Evolutionary conservation across 2,329 filamentous ascomycete genomes (phyloP).

Genomic region (Ophiostoma novo-ulmi): DNA sequence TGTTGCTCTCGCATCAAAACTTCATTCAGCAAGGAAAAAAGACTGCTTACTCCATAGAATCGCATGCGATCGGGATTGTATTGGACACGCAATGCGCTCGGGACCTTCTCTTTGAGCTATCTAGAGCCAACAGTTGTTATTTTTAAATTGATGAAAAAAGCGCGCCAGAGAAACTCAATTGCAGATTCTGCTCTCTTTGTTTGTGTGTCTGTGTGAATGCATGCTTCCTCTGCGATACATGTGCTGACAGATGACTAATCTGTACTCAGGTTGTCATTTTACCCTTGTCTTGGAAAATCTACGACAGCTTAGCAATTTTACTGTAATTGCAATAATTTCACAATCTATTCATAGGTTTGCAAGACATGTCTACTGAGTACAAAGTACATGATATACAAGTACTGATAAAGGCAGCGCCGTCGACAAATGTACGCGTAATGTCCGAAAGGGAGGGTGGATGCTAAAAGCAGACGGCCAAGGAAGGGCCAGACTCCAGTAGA

Average conservation of each 20-base stretch:
- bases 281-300: too few relatives aligned
- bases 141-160: too few relatives aligned
- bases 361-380: background rate
- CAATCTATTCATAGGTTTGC: background rate
- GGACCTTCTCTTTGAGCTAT: background rate
- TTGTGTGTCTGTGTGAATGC: too few relatives aligned
- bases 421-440: constrained; percentile 1
- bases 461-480: background rate
- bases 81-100: constrained; percentile 8
- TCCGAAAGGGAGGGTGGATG: background rate
- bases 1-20: background rate
- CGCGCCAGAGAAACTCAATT: too few relatives aligned
- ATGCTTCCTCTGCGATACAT: too few relatives aligned
- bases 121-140: background rate
- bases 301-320: too few relatives aligned
- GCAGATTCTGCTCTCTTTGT: too few relatives aligned
- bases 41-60: background rate
- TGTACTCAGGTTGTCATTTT: too few relatives aligned
- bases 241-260: too few relatives aligned
- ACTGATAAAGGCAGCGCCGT: too few relatives aligned
- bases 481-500: background rate
- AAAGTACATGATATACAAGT: background rate
- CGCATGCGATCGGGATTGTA: constrained; percentile 1
- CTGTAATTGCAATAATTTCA: too few relatives aligned
- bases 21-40: background rate